phyloP scores from a whole-genome alignment of 2,329 filamentous ascomycete species.

The Alternaria sp. region DNA sequence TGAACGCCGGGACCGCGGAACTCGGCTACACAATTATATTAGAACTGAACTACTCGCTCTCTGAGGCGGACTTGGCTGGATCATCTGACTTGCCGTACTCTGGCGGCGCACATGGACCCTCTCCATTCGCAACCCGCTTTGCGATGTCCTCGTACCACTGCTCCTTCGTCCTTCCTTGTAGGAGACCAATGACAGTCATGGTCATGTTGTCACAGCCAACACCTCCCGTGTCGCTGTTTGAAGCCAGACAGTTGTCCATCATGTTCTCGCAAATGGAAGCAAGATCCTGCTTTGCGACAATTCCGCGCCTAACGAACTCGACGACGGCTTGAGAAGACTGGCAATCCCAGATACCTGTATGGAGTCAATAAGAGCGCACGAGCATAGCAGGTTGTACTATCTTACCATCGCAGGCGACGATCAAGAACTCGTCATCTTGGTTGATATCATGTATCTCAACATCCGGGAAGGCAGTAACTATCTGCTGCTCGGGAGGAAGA shows the following conservation, averaged over 20 bases:
- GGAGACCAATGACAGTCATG: constrained; percentile 87
- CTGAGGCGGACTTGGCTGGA: constrained; percentile 43
- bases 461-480: constrained; percentile 95
- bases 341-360: constrained; percentile 96
- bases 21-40: constrained; percentile 53
- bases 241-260: constrained; percentile 99
- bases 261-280: constrained; percentile 98
- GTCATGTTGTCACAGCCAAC: constrained; percentile 99
- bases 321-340: constrained; percentile 97
- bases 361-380: constrained; percentile 12
- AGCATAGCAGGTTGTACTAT: background rate
- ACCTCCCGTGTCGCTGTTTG: constrained; percentile 96
- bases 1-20: constrained; percentile 59
- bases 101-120: constrained; percentile 96
- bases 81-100: constrained; percentile 90
- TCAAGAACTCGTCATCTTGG: constrained; percentile 87
- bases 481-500: constrained; percentile 96
- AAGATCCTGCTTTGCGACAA: constrained; percentile 94
- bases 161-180: constrained; percentile 91
- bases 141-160: constrained; percentile 98
- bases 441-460: constrained; percentile 89
- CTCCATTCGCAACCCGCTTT: constrained; percentile 91
- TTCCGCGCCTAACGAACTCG: constrained; percentile 95
- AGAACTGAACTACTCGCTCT: constrained; percentile 46
- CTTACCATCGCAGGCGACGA: constrained; percentile 54